A percentile compares a stretch with the other conserved stretches of the same genome.
phyloP scores from a whole-genome alignment of 2,329 filamentous ascomycete species.

The Fonsecaea pedrosoi region DNA sequence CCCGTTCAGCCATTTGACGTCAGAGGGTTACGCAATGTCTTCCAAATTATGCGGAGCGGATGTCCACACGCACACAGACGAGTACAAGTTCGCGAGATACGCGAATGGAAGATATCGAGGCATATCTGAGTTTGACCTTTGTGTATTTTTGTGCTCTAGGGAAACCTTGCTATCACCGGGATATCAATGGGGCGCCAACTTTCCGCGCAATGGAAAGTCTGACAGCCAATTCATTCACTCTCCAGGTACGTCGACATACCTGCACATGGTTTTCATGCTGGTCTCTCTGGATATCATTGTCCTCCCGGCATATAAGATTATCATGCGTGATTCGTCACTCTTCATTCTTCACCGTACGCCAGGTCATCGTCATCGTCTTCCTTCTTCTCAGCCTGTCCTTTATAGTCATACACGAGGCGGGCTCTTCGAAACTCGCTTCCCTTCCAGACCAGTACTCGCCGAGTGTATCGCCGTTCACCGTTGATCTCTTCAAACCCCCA shows the following conservation, averaged over 20 bases:
- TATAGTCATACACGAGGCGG: constrained; percentile 52
- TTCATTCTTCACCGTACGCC: constrained; percentile 36
- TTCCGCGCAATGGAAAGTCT: neutral
- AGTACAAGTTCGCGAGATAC: neutral
- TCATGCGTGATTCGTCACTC: neutral
- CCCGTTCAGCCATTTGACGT: neutral
- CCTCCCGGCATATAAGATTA: neutral
- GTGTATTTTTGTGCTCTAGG: neutral
- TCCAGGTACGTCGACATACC: neutral
- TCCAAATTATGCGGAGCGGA: neutral
- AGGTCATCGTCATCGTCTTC: constrained; percentile 33
- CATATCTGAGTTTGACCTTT: neutral
- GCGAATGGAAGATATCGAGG: neutral
- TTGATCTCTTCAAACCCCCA: constrained; percentile 56
- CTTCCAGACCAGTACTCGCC: constrained; percentile 52
- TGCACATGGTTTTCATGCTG: constrained; percentile 7
- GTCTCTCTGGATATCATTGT: neutral
- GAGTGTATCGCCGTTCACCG: constrained; percentile 51
- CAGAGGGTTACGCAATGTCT: neutral
- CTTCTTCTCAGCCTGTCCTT: constrained; percentile 34
- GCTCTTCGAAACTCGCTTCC: constrained; percentile 46
- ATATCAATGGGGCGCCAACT: neutral
- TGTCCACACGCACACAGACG: neutral
- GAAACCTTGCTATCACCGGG: neutral
- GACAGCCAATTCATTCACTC: neutral